phyloP scores from a whole-genome alignment of 208 protist species.

The Leishmania lainsoni region DNA sequence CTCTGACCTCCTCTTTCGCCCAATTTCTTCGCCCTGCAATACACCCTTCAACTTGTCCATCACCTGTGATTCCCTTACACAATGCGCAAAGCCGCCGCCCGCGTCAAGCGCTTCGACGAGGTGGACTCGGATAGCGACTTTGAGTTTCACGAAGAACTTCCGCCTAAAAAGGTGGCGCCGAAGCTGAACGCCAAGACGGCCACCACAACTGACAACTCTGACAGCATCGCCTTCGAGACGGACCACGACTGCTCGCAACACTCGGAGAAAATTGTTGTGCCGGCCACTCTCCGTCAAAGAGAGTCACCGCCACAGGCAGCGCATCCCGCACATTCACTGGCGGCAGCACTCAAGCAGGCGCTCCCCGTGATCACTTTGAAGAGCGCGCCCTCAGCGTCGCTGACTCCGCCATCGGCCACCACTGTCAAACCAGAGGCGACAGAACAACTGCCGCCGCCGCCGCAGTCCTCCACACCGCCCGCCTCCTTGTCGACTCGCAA shows the following conservation, averaged over 20 bases:
- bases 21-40: too few relatives aligned
- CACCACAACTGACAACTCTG: slow-evolving; percentile 22
- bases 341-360: slow-evolving; percentile 11
- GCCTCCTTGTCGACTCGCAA: background rate
- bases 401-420: background rate
- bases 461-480: background rate
- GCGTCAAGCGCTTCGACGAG: slow-evolving; percentile 43
- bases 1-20: background rate
- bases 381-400: background rate
- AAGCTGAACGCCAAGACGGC: slow-evolving; percentile 40
- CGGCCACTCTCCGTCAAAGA: background rate
- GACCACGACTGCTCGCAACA: slow-evolving; percentile 28
- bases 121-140: slow-evolving; percentile 54
- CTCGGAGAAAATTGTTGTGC: slow-evolving; percentile 1
- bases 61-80: background rate
- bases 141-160: slow-evolving; percentile 24
- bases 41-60: background rate
- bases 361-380: background rate
- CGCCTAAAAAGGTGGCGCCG: slow-evolving; percentile 13
- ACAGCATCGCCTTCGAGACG: slow-evolving; percentile 22
- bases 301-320: background rate
- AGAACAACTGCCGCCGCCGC: background rate
- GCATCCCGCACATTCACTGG: background rate
- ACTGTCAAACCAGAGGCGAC: background rate
- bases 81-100: slow-evolving; percentile 5